Conservation (phyloP, 257 asterid genomes). For the Rubia yunnanensis region DNA sequence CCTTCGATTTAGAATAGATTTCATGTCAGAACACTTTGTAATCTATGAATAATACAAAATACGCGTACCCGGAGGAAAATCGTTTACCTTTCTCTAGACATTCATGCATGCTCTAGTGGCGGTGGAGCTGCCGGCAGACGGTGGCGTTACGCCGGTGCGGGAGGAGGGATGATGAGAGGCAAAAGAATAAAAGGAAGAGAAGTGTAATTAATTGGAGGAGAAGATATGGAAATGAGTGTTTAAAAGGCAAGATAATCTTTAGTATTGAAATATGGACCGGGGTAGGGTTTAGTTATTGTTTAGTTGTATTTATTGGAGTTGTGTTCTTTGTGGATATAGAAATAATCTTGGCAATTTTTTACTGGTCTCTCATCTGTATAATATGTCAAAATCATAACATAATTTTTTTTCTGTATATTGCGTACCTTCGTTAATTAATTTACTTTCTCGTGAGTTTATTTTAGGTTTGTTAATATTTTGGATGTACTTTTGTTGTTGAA, state of each 20-base stretch:
- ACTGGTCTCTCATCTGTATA: too few species aligned
- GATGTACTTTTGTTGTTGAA: too few species aligned
- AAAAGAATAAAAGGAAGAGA: neutral
- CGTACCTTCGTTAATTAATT: too few species aligned
- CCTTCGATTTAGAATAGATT: constrained; percentile 18
- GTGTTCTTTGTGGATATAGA: too few species aligned
- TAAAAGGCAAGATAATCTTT: constrained; percentile 66
- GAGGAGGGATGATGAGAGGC: constrained; percentile 9
- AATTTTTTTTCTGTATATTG: too few species aligned
- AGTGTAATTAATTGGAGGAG: neutral
- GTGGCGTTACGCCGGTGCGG: neutral
- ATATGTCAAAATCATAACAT: too few species aligned
- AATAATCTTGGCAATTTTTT: too few species aligned
- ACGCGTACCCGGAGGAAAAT: neutral
- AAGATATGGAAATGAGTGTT: constrained; percentile 38
- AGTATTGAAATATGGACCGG: constrained; percentile 33
- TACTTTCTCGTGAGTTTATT: too few species aligned
- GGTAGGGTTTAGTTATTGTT: constrained; percentile 8
- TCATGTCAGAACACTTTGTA: neutral
- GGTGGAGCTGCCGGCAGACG: constrained; percentile 24
- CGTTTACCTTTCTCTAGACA: constrained; percentile 78
- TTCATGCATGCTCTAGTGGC: constrained; percentile 64
- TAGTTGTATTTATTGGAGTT: too few species aligned
- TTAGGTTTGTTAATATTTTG: too few species aligned
- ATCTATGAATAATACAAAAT: neutral